Evolutionary conservation across 345 rosid species (phyloP).

Genomic region (Eucalyptus erythrocorys): DNA sequence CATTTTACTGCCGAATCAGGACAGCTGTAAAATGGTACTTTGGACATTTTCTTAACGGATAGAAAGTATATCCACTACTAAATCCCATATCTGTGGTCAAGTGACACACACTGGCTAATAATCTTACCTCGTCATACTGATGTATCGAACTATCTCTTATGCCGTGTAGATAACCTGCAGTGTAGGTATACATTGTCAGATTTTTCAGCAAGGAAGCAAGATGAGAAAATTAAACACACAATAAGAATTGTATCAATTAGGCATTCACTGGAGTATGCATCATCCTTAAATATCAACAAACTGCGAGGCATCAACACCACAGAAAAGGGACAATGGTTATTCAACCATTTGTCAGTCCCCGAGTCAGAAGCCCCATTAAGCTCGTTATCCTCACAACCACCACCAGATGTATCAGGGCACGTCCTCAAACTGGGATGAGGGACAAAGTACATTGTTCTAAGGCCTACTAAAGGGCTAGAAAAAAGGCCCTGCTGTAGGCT

Average conservation of each 20-base stretch:
- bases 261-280: conserved; percentile 46
- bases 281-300: conserved; percentile 78
- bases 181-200: not conserved
- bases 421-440: conserved; percentile 56
- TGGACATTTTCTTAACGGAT: not conserved
- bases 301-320: conserved; percentile 71
- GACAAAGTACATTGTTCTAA: conserved; percentile 76
- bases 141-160: conserved; percentile 49
- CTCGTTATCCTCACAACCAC: not conserved
- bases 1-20: not conserved
- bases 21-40: not conserved
- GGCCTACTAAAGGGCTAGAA: no score
- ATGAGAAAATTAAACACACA: not conserved
- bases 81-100: not conserved
- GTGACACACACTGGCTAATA: not conserved
- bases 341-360: conserved; percentile 8
- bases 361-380: conserved; percentile 1
- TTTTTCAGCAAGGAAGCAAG: not conserved
- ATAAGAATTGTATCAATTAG: not conserved
- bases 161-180: conserved; percentile 74
- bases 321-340: conserved; percentile 40
- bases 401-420: not conserved
- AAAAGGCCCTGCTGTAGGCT: no score
- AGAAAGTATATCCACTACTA: not conserved
- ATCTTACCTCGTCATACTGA: conserved; percentile 31